A percentile compares a stretch with the other conserved stretches of the same genome.
Conservation (phyloP, 2,329 filamentous ascomycete species). For the Fusarium udum region DNA sequence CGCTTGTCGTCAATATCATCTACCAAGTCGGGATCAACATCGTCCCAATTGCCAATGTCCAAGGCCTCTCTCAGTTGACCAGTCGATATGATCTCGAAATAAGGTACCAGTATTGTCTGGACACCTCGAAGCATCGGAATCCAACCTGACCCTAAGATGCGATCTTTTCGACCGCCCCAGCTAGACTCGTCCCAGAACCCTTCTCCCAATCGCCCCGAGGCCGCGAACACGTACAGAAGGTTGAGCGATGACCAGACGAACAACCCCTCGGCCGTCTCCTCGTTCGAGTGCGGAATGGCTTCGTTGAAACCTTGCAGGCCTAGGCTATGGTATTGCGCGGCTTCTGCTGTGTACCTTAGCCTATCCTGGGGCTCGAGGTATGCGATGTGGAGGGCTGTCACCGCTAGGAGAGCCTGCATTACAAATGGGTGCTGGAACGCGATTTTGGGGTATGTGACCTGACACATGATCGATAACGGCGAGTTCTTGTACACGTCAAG, state of each 20-base stretch:
- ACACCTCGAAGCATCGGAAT: slow-evolving; percentile 3
- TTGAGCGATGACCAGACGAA: slow-evolving; percentile 9
- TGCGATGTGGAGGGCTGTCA: not conserved
- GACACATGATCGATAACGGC: not conserved
- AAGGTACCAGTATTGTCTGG: not conserved
- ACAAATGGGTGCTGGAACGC: not conserved
- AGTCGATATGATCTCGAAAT: accelerated
- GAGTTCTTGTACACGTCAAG: slow-evolving; percentile 5
- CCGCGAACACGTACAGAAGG: not conserved
- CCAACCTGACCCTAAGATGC: not conserved
- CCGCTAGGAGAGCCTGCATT: not conserved
- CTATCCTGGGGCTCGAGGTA: not conserved
- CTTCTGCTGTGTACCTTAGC: not conserved
- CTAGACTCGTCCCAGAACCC: not conserved
- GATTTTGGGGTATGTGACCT: not conserved
- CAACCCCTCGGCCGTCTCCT: not conserved
- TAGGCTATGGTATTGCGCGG: not conserved
- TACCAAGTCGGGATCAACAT: not conserved
- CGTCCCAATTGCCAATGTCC: not conserved
- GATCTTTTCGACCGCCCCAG: not conserved
- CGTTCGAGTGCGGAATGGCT: accelerated
- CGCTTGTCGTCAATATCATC: not conserved
- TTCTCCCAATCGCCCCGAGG: not conserved
- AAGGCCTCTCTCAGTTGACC: not conserved
- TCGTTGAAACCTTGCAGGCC: not conserved